phyloP scores from a whole-genome alignment of 371 early-diverging fungal species.

The Apophysomyces sp. region DNA sequence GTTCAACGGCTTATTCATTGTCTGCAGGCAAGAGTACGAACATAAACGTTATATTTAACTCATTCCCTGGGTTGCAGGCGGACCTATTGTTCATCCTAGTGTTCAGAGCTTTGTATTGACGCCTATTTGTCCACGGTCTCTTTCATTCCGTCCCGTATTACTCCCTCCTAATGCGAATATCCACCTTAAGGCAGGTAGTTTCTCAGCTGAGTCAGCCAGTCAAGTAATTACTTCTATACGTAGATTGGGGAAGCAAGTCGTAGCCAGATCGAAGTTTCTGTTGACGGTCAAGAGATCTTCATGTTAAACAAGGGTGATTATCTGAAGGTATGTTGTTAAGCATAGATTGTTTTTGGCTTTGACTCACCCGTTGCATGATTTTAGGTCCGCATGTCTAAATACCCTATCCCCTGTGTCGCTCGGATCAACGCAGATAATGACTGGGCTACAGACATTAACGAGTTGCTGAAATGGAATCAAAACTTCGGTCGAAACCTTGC shows the following conservation, averaged over 20 bases:
- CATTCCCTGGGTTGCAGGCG: no score
- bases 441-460: slow-evolving; percentile 81
- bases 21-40: slow-evolving; percentile 62
- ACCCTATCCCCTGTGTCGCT: slow-evolving; percentile 79
- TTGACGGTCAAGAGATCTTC: slow-evolving; percentile 75
- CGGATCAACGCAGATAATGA: slow-evolving; percentile 62
- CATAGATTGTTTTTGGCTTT: background rate
- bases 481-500: slow-evolving; percentile 59
- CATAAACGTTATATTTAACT: background rate
- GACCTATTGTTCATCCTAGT: slow-evolving; percentile 93
- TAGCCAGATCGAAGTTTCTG: slow-evolving; percentile 65
- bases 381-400: slow-evolving; percentile 71
- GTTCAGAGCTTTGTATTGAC: slow-evolving; percentile 87
- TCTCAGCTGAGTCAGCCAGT: background rate
- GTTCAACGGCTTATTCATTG: slow-evolving; percentile 93
- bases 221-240: background rate
- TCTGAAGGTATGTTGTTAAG: slow-evolving; percentile 52
- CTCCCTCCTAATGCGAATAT: slow-evolving; percentile 78
- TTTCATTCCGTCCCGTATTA: slow-evolving; percentile 90
- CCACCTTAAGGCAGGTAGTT: slow-evolving; percentile 53
- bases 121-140: slow-evolving; percentile 94
- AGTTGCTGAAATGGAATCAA: slow-evolving; percentile 82
- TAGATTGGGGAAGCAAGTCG: slow-evolving; percentile 64
- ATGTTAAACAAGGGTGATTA: slow-evolving; percentile 68
- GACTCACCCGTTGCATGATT: background rate